Conservation (phyloP, 805 yeast genomes). For the Dipodascus geniculatus region DNA sequence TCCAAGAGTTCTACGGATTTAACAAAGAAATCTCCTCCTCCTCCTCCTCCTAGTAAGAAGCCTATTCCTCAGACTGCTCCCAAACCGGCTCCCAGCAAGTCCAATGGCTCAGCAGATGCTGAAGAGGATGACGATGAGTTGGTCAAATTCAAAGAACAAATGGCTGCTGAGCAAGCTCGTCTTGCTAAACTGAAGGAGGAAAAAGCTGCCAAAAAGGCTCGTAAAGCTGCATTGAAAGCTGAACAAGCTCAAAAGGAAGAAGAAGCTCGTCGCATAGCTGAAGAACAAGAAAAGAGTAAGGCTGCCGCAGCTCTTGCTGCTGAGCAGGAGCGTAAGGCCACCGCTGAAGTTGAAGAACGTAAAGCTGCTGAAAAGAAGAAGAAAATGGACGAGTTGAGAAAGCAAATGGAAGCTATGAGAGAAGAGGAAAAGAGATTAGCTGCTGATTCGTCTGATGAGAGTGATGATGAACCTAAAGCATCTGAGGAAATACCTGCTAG, state of each 20-base stretch:
- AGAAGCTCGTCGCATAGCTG: constrained; percentile 17
- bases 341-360: neutral
- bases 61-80: constrained; percentile 8
- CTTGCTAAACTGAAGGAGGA: constrained; percentile 18
- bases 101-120: too few species aligned
- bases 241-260: constrained; percentile 26
- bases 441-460: constrained; percentile 12
- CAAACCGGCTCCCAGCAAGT: constrained; percentile 6
- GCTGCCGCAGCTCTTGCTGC: neutral
- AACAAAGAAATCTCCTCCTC: constrained; percentile 4
- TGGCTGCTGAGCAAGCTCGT: constrained; percentile 13
- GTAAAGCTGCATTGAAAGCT: constrained; percentile 28
- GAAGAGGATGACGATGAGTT: constrained; percentile 28
- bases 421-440: constrained; percentile 18
- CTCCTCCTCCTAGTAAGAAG: constrained; percentile 5
- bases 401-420: constrained; percentile 16
- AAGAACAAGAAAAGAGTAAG: neutral
- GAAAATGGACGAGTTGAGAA: constrained; percentile 3
- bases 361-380: neutral
- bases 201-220: constrained; percentile 27
- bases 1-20: constrained; percentile 4
- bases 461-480: constrained; percentile 7
- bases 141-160: constrained; percentile 12
- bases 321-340: neutral
- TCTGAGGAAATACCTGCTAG: too few species aligned